Evolutionary conservation across 2,329 filamentous ascomycete species (phyloP).

Genomic region (Apiospora saccharicola): DNA sequence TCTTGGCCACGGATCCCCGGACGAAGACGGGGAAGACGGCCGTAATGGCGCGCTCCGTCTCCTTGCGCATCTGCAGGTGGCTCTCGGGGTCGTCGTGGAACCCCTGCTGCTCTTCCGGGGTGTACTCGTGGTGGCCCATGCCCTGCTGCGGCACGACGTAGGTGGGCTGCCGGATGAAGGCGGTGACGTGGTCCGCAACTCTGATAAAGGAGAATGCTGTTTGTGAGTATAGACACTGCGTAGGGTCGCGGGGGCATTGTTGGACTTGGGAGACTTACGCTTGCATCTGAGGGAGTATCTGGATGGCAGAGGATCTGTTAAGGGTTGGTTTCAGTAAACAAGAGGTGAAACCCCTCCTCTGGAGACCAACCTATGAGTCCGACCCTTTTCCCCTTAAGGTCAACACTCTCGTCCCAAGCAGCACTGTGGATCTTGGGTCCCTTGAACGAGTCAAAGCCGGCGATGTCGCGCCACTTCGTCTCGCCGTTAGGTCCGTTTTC

Average conservation of each 20-base stretch:
- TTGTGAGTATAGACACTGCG: not conserved
- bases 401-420: slow-evolving; percentile 48
- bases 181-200: not conserved
- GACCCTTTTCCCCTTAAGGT: not conserved
- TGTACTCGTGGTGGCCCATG: slow-evolving; percentile 50
- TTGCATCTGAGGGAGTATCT: not conserved
- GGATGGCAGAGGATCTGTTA: not conserved
- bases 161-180: slow-evolving; percentile 11
- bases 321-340: not conserved
- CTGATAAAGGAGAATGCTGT: not conserved
- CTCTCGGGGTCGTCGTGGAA: slow-evolving; percentile 50
- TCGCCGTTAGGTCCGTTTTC: slow-evolving; percentile 13
- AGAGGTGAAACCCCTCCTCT: rapidly evolving
- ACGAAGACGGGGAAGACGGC: slow-evolving; percentile 51
- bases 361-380: not conserved
- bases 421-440: slow-evolving; percentile 63
- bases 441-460: slow-evolving; percentile 57
- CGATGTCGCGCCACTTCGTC: slow-evolving; percentile 56
- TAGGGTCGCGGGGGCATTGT: not conserved
- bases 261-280: not conserved
- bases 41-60: slow-evolving; percentile 53
- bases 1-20: slow-evolving; percentile 46
- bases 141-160: slow-evolving; percentile 41
- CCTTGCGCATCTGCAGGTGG: slow-evolving; percentile 50
- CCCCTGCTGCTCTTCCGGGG: slow-evolving; percentile 46